Evolutionary conservation across 164 flowering plant species (phyloP).

Genomic region (Platanus orientalis): DNA sequence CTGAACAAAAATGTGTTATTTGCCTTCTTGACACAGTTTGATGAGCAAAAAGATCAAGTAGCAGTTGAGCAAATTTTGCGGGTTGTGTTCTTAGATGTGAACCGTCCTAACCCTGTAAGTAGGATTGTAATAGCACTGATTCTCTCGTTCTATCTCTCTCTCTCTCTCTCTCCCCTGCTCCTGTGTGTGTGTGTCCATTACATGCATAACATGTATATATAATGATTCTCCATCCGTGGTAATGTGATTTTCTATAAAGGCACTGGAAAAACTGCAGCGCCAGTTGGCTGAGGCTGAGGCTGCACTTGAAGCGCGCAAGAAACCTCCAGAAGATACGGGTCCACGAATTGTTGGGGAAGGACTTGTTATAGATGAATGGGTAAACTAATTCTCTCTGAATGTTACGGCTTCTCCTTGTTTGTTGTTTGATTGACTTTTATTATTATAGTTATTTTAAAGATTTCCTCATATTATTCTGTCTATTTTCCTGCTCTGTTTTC

Average conservation of each 20-base stretch:
- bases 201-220: not conserved
- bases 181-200: not conserved
- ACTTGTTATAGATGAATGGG: slow-evolving; percentile 94
- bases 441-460: not conserved
- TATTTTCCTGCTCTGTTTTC: not conserved
- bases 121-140: not conserved
- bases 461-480: not conserved
- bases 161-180: no score
- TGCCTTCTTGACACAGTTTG: slow-evolving; percentile 53
- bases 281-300: slow-evolving; percentile 94
- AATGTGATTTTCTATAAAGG: slow-evolving; percentile 32
- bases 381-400: slow-evolving; percentile 17
- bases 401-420: not conserved
- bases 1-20: not conserved
- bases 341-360: slow-evolving; percentile 85
- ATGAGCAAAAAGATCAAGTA: slow-evolving; percentile 88
- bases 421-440: no score
- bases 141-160: no score
- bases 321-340: slow-evolving; percentile 77
- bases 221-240: slow-evolving; percentile 7
- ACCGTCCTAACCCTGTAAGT: slow-evolving; percentile 73
- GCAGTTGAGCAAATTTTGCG: slow-evolving; percentile 69
- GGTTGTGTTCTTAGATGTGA: slow-evolving; percentile 72
- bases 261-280: slow-evolving; percentile 78
- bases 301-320: slow-evolving; percentile 72